Conservation (phyloP, 768 basidiomycete genomes). For the Coprinopsis cinerea region DNA sequence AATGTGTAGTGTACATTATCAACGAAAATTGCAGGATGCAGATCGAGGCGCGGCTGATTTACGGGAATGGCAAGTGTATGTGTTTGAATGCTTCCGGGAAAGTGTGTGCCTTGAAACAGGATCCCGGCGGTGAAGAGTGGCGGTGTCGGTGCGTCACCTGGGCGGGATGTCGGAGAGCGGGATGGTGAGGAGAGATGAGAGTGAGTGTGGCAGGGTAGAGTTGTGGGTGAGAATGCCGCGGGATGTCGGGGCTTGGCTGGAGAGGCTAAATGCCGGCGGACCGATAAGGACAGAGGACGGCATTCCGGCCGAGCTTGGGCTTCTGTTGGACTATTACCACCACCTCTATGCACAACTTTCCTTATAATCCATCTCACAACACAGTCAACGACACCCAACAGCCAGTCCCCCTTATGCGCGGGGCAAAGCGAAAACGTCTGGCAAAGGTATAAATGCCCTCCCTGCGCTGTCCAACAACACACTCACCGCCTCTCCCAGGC, state of each 20-base stretch:
- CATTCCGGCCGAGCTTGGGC: not conserved
- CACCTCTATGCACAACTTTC: too few relatives aligned
- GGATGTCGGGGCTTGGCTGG: not conserved
- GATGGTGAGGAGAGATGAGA: not conserved
- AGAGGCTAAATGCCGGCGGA: slow-evolving; percentile 25
- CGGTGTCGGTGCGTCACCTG: not conserved
- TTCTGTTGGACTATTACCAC: too few relatives aligned
- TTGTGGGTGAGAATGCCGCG: not conserved
- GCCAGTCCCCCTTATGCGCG: slow-evolving; percentile 42
- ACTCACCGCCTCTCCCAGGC: slow-evolving; percentile 31
- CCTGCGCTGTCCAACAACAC: slow-evolving; percentile 2
- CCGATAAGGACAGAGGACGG: slow-evolving; percentile 12
- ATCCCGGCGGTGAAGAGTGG: not conserved
- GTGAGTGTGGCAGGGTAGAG: not conserved
- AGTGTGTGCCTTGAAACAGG: not conserved
- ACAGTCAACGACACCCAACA: slow-evolving; percentile 8
- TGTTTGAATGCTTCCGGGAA: too few relatives aligned
- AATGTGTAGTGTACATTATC: slow-evolving; percentile 6
- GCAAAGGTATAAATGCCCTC: slow-evolving; percentile 34
- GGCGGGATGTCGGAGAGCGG: not conserved
- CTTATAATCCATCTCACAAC: slow-evolving; percentile 24
- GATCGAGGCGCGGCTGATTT: too few relatives aligned
- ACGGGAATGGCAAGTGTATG: too few relatives aligned
- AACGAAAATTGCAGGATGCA: too few relatives aligned
- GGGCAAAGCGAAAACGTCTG: slow-evolving; percentile 49